A percentile compares a stretch with the other conserved stretches of the same genome.
Conservation (phyloP, 2,329 filamentous ascomycete species). For the Chrysosporium queenslandicum region DNA sequence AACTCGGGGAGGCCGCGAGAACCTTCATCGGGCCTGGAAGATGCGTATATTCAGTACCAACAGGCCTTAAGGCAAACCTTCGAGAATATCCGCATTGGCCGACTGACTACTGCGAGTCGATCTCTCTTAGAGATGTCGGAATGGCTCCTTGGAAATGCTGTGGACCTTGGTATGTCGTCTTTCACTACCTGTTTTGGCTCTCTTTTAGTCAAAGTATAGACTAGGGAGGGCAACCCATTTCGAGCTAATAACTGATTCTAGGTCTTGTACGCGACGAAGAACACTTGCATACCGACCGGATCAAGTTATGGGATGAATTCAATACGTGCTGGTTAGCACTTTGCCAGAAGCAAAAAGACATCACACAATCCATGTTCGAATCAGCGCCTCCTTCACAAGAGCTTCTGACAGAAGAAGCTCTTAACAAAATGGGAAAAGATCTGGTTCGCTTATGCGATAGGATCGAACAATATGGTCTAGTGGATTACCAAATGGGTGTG, state of each 20-base stretch:
- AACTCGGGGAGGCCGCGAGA: slow-evolving; percentile 25
- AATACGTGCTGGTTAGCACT: slow-evolving; percentile 84
- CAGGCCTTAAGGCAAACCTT: slow-evolving; percentile 54
- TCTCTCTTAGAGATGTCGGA: slow-evolving; percentile 54
- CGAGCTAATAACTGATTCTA: slow-evolving; percentile 37
- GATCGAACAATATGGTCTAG: slow-evolving; percentile 81
- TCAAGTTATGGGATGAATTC: slow-evolving; percentile 87
- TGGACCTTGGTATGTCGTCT: slow-evolving; percentile 52
- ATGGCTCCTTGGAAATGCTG: slow-evolving; percentile 57
- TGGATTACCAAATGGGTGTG: slow-evolving; percentile 95
- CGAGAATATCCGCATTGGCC: slow-evolving; percentile 55
- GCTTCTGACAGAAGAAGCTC: slow-evolving; percentile 56
- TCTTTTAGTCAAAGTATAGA: slow-evolving; percentile 6
- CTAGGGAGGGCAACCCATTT: slow-evolving; percentile 20
- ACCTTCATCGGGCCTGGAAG: slow-evolving; percentile 47
- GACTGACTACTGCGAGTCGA: slow-evolving; percentile 49
- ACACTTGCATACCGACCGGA: slow-evolving; percentile 60
- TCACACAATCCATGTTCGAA: slow-evolving; percentile 51
- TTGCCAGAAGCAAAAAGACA: slow-evolving; percentile 72
- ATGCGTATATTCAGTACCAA: slow-evolving; percentile 57
- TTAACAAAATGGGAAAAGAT: slow-evolving; percentile 73
- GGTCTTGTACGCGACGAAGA: slow-evolving; percentile 78
- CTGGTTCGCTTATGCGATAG: slow-evolving; percentile 73
- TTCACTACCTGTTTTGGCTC: slow-evolving; percentile 14
- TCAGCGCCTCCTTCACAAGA: slow-evolving; percentile 48